Base-by-base conservation (phyloP, 1,139 yeast genomes). In the Saccharomycopsis hybrid region DNA sequence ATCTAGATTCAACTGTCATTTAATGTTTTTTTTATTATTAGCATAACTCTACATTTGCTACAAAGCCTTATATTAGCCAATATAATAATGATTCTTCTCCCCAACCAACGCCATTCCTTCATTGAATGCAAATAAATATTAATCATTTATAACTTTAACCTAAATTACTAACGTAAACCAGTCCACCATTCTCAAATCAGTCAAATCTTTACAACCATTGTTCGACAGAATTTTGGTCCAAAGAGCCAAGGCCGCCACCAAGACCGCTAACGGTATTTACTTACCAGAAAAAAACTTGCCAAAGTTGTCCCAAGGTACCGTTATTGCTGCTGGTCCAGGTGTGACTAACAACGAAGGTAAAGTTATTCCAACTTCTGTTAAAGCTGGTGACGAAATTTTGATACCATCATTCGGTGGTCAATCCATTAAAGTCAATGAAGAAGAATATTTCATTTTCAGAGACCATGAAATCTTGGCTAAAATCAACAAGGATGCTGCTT, bases 241-340 rank as follows among this genome's bases (percentile, higher is more conserved):
- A 74, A 85, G 96, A 70, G 71, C 86, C 64, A 89, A 89, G 77
- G 95, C 96, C 54, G 82, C 88, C 64, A 78, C 92, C 62, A 79
- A 89, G 74, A 92, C 98, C 53, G 87, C 96, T 51, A 83, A 95
- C 44, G 98, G 98, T 63, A 80, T 92, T 65, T 88, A 82, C 74
- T 85, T 92, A 59, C 98, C 98, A 57, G 98, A 92, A 73, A 88
- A 88, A 76, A 89, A 90, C 75, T 95, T 85, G 62, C 94, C 88
- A 70, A 92, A 92, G 73, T 79, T 88, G 66, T 86, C 86, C 75
- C 79, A 82, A 65, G 95, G 84, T 51, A 80, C 81, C 49, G 94
- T 85, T 52, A 67, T 85, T 60, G 86, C 94, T 55, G 82, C 86
- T 58, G 95, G 95, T 56, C 92, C 95, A 50, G 96, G 96, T 60